Evolutionary conservation across 371 early-diverging fungal genomes (phyloP).

Genomic region (Mortierella sp.): DNA sequence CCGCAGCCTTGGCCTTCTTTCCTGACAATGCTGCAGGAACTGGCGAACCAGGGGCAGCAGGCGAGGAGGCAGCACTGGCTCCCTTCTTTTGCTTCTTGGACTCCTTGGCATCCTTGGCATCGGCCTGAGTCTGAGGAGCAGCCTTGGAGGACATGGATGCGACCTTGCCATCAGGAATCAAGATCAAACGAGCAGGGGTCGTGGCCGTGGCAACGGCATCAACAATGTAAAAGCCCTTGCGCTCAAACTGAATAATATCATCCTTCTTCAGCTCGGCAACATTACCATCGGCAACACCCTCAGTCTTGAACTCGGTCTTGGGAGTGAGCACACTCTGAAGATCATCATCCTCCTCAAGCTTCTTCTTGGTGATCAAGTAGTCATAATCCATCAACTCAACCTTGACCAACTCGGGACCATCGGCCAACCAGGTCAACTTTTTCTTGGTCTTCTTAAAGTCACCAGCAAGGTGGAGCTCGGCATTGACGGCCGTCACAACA

Average conservation of each 20-base stretch:
- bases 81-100: slow-evolving; percentile 49
- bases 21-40: slow-evolving; percentile 19
- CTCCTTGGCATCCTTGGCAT: slow-evolving; percentile 42
- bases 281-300: slow-evolving; percentile 79
- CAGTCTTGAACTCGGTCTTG: slow-evolving; percentile 84
- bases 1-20: slow-evolving; percentile 51
- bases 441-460: slow-evolving; percentile 99
- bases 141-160: slow-evolving; percentile 83
- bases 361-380: slow-evolving; percentile 97
- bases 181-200: slow-evolving; percentile 76
- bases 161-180: slow-evolving; percentile 95
- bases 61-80: slow-evolving; percentile 17
- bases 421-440: slow-evolving; percentile 98
- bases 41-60: slow-evolving; percentile 10
- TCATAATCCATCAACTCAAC: slow-evolving; percentile 91
- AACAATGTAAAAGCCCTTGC: slow-evolving; percentile 96
- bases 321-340: slow-evolving; percentile 89
- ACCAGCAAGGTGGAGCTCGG: slow-evolving; percentile 90
- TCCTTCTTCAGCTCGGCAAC: slow-evolving; percentile 67
- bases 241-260: slow-evolving; percentile 98
- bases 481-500: slow-evolving; percentile 60
- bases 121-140: slow-evolving; percentile 48
- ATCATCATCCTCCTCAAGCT: slow-evolving; percentile 95
- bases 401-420: slow-evolving; percentile 66
- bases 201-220: slow-evolving; percentile 70